Base-by-base conservation (phyloP, 2,329 filamentous ascomycete species). In the Colletotrichum higginsianum region DNA sequence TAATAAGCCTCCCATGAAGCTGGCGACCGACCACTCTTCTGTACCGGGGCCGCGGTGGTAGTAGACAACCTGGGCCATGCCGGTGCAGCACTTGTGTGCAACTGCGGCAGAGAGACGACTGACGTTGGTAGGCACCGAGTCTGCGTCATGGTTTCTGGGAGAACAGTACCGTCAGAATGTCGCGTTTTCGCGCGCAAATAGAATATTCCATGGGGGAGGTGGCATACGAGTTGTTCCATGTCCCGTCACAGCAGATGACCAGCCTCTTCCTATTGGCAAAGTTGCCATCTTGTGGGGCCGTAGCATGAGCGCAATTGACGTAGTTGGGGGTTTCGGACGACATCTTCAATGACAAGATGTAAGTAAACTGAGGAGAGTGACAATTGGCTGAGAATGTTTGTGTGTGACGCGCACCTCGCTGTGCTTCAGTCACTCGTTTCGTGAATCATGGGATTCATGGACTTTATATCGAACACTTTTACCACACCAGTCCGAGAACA, bases 31-130 rank as follows among this genome's bases (percentile, higher is more conserved):
- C 42, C 73, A 75, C 23, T 74, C 73, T 21, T 74, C 76, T 4
- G 77, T 78, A 1, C 81, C 81, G 26, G 80, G 78, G 7, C 81
- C 81, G 9, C 80, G 77, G 26, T 82, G 79, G 65, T 83, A 83
- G 72, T 79, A 80, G 11, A 82, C 77, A 42, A 83, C 69, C 71
- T 82, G 81, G 16, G 79, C 77, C 76, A 78, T 77, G 61, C 77
- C 74, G n/a, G 76, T 77, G 49, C 75, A 75, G 26, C 77, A 75
- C 6, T 76, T 77, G 16, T 77, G 76, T 11, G 75, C 75, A 9
- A 82, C 71, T 2, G 77, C 78, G 38, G 80, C 77, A 15, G 78
- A 77, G 8, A 82, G 74, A 18, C 80, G 79, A 38, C 77, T 78
- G 11, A 82, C 81, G 40, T 82, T 82, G 15, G 79, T 79, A n/a